Evolutionary conservation across 768 basidiomycete genomes (phyloP).

Genomic region (Phylloporus sp.): DNA sequence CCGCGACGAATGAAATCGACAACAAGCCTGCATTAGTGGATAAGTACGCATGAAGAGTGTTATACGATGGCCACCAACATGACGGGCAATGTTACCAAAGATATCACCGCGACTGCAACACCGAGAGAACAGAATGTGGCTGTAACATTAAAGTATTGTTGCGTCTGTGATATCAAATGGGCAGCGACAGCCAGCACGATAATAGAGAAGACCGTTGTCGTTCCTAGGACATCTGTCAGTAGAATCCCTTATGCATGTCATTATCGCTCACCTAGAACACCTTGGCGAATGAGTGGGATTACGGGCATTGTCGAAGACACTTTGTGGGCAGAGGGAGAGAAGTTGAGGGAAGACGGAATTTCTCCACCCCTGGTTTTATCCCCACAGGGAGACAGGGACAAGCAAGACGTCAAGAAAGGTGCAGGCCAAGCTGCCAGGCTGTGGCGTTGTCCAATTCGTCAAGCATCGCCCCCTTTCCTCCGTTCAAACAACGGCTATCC

Average conservation of each 20-base stretch:
- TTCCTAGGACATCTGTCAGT: slow-evolving; percentile 11
- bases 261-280: slow-evolving; percentile 19
- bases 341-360: background rate
- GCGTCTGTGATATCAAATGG: slow-evolving; percentile 22
- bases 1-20: slow-evolving; percentile 34
- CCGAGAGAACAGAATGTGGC: slow-evolving; percentile 25
- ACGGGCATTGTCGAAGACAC: slow-evolving; percentile 9
- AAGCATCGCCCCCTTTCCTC: background rate
- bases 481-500: background rate
- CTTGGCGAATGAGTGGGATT: slow-evolving; percentile 14
- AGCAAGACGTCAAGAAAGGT: background rate
- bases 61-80: slow-evolving; percentile 17
- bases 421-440: background rate
- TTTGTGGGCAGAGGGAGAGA: background rate
- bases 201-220: slow-evolving; percentile 22
- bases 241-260: background rate
- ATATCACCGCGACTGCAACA: slow-evolving; percentile 26
- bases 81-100: slow-evolving; percentile 27
- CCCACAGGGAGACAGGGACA: background rate
- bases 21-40: slow-evolving; percentile 25
- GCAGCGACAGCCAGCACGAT: slow-evolving; percentile 31
- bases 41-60: background rate
- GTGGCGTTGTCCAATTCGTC: background rate
- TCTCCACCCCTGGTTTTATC: slow-evolving; percentile 10
- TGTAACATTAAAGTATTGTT: slow-evolving; percentile 5